Percentiles rank a stretch among this genome's conserved stretches.
Evolutionary conservation across 1,284 basidiomycete genomes (phyloP).

Genomic region (Vanrija humicola): DNA sequence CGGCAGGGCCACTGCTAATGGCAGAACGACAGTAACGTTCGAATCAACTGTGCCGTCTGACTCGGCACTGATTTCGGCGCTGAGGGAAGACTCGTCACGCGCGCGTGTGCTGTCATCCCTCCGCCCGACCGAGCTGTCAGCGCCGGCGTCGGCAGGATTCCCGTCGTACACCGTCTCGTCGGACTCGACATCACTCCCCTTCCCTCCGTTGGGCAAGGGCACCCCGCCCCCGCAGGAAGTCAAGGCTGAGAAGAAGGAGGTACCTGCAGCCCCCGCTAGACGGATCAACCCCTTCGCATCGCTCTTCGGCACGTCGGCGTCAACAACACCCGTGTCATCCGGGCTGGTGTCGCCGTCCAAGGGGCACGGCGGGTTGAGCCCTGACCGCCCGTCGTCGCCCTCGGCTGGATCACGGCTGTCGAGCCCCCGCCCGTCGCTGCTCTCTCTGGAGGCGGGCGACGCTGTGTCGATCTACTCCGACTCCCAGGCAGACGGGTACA

Average conservation of each 20-base stretch:
- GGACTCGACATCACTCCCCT: constrained; percentile 58
- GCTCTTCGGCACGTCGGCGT: constrained; percentile 32
- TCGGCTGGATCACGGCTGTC: constrained; percentile 8
- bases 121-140: constrained; percentile 33
- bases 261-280: too few species aligned
- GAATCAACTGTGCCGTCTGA: constrained; percentile 55
- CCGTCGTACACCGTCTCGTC: constrained; percentile 57
- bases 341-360: not conserved
- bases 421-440: constrained; percentile 34
- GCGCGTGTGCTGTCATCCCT: constrained; percentile 37
- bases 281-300: constrained; percentile 46
- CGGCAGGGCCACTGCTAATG: not conserved
- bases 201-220: constrained; percentile 56
- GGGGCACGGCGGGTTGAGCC: constrained; percentile 1
- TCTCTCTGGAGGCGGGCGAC: constrained; percentile 26
- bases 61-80: constrained; percentile 60
- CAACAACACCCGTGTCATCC: not conserved
- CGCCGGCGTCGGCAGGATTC: constrained; percentile 47
- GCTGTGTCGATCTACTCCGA: constrained; percentile 13
- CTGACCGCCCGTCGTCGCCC: constrained; percentile 47
- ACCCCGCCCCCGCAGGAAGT: constrained; percentile 1
- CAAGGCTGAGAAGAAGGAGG: constrained; percentile 23
- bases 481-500: constrained; percentile 32
- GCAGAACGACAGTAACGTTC: constrained; percentile 21
- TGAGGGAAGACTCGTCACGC: constrained; percentile 57